Evolutionary conservation across 805 yeast genomes (phyloP).

Genomic region (Candida caryicola): DNA sequence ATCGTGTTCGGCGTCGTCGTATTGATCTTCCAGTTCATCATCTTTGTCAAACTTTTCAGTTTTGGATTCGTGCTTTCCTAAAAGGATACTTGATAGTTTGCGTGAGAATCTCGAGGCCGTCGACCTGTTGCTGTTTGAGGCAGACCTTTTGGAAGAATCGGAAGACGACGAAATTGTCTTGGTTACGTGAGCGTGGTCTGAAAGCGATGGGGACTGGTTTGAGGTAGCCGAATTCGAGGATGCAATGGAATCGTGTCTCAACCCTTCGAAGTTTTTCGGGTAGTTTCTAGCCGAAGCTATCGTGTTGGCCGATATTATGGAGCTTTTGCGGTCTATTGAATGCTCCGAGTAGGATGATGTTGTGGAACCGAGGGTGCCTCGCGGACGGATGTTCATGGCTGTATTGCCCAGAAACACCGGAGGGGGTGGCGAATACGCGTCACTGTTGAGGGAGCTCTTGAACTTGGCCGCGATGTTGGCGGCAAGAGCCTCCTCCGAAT

Average conservation of each 20-base stretch:
- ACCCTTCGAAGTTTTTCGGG: constrained; percentile 2
- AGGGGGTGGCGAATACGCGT: background rate
- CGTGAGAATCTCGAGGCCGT: constrained; percentile 12
- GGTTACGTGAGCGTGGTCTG: no score
- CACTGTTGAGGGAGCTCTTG: constrained; percentile 1
- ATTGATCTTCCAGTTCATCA: no score
- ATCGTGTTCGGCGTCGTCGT: no score
- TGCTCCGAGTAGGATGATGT: background rate
- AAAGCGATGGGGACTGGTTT: no score
- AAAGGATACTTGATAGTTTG: constrained; percentile 11
- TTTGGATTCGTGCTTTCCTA: constrained; percentile 6
- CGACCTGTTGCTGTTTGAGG: constrained; percentile 1
- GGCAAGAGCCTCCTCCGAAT: constrained; percentile 8
- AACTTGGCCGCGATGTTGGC: constrained; percentile 12
- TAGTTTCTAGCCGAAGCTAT: constrained; percentile 3
- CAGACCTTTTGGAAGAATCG: background rate
- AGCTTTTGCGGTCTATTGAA: constrained; percentile 1
- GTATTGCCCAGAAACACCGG: background rate
- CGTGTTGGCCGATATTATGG: constrained; percentile 2
- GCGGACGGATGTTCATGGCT: background rate
- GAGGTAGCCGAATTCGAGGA: no score
- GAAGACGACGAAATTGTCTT: no score
- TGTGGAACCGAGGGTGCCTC: background rate
- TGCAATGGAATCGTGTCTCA: constrained; percentile 20
- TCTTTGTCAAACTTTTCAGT: no score